These are phyloP conservation scores for Ganoderma boninense DNA, from an alignment of 1,284 basidiomycete genomes.

Conservation along the genomic window DNA sequence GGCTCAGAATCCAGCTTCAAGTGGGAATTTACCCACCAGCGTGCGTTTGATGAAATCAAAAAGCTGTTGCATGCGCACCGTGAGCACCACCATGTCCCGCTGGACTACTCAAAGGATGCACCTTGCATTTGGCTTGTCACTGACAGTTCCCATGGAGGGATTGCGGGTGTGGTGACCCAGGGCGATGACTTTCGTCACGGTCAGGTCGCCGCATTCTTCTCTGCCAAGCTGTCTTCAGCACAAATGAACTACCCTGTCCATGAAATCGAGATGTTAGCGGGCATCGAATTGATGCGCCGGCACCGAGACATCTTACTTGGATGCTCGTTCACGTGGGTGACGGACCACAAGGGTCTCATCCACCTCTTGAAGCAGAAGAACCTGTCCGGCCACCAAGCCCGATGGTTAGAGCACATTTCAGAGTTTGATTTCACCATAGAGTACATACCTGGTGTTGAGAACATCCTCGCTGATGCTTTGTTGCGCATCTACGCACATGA, in stretches of 20 bases:
- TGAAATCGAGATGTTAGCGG: constrained; percentile 36
- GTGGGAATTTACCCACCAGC: constrained; percentile 36
- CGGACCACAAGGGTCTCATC: constrained; percentile 43
- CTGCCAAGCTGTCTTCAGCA: constrained; percentile 41
- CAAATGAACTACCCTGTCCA: constrained; percentile 41
- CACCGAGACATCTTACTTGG: constrained; percentile 38
- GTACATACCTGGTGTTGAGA: constrained; percentile 36
- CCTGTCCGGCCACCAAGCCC: constrained; percentile 37
- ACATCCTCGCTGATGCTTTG: constrained; percentile 37
- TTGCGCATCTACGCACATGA: constrained; percentile 45
- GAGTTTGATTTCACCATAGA: constrained; percentile 44
- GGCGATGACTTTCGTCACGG: constrained; percentile 16
- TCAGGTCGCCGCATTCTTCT: constrained; percentile 36
- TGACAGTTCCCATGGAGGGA: constrained; percentile 24
- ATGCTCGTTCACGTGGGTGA: constrained; percentile 35
- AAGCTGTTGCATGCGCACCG: constrained; percentile 25
- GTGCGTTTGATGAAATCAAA: constrained; percentile 41
- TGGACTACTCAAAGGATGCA: constrained; percentile 32
- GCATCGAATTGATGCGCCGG: constrained; percentile 39
- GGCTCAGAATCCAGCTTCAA: constrained; percentile 15
- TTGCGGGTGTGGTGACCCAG: constrained; percentile 32
- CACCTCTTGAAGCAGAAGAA: constrained; percentile 25
- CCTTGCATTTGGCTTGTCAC: constrained; percentile 29
- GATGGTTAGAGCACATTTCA: neutral
- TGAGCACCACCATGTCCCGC: constrained; percentile 24